These are phyloP conservation scores for Chlorella sp. DNA, from an alignment of 139 green algal species.

Conservation along the genomic window DNA sequence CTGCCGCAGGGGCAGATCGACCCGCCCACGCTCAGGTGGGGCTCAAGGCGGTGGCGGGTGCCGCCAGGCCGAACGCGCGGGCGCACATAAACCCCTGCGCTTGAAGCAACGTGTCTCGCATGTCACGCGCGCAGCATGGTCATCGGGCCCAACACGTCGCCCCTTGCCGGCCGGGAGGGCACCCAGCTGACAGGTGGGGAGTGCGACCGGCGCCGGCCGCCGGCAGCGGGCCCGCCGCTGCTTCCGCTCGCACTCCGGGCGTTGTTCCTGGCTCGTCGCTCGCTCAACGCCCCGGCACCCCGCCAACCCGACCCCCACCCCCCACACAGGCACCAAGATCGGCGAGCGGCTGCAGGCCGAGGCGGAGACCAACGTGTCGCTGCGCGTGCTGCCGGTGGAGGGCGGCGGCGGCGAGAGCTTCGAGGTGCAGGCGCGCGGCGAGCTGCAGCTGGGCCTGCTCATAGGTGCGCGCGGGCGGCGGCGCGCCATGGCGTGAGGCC, in stretches of 20 bases:
- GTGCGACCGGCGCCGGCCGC: too few relatives aligned
- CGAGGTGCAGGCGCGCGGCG: slow-evolving; percentile 84
- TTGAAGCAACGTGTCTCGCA: too few relatives aligned
- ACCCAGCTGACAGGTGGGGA: slow-evolving; percentile 80
- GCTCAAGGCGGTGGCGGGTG: too few relatives aligned
- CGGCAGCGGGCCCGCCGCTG: too few relatives aligned
- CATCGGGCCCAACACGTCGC: slow-evolving; percentile 86
- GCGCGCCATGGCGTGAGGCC: too few relatives aligned
- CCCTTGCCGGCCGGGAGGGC: slow-evolving; percentile 70
- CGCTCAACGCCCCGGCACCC: too few relatives aligned
- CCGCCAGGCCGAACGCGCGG: too few relatives aligned
- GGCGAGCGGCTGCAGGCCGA: slow-evolving; percentile 78
- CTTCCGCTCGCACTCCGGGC: too few relatives aligned
- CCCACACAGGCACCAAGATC: slow-evolving; percentile 80
- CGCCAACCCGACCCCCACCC: too few relatives aligned
- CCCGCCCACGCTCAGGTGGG: slow-evolving; percentile 88
- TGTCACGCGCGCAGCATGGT: too few relatives aligned
- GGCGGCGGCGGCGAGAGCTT: slow-evolving; percentile 53
- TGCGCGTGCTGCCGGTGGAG: slow-evolving; percentile 48
- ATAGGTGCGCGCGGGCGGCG: slow-evolving; percentile 50
- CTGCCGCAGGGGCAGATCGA: slow-evolving; percentile 82
- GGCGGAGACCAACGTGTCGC: slow-evolving; percentile 81
- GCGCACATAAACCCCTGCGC: too few relatives aligned
- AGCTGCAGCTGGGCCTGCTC: slow-evolving; percentile 92
- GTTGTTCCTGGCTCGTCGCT: too few relatives aligned